Conservation (phyloP, 2,329 filamentous ascomycete genomes). For the Arthrobotrys conoides region DNA sequence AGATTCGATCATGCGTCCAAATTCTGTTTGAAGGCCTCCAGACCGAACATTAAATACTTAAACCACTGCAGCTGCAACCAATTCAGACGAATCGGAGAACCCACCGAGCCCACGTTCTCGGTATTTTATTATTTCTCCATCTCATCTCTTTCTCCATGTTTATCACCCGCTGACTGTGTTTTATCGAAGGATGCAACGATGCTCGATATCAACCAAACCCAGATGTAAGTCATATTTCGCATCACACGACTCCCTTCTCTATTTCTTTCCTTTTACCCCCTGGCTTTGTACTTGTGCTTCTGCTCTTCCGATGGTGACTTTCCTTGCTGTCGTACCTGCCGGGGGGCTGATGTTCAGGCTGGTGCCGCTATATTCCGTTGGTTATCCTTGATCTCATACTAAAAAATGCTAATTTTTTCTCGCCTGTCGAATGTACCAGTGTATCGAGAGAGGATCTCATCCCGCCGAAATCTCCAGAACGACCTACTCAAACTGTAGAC, state of each 20-base stretch:
- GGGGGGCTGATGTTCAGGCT: background rate
- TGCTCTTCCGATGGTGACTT: no score
- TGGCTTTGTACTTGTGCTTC: conserved; percentile 1
- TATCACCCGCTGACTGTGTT: conserved; percentile 6
- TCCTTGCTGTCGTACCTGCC: background rate
- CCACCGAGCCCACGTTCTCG: conserved; percentile 52
- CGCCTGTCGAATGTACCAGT: conserved; percentile 8
- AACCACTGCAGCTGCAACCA: background rate
- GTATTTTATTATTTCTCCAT: background rate
- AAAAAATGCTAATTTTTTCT: conserved; percentile 19
- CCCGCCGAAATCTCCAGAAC: conserved; percentile 42
- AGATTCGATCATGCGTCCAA: conserved; percentile 27
- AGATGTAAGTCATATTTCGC: conserved; percentile 49
- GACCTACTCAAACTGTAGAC: conserved; percentile 36
- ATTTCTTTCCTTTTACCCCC: background rate
- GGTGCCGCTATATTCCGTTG: conserved; percentile 19
- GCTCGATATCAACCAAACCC: conserved; percentile 53
- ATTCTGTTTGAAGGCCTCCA: background rate
- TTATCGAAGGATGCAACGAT: conserved; percentile 10
- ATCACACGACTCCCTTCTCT: conserved; percentile 39
- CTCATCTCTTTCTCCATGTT: background rate
- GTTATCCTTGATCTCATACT: conserved; percentile 9
- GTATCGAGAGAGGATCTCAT: conserved; percentile 51
- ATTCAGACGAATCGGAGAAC: conserved; percentile 48
- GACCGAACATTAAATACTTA: background rate